Conservation (phyloP, 140 eudicot genomes). For the Stevia rebaudiana region DNA sequence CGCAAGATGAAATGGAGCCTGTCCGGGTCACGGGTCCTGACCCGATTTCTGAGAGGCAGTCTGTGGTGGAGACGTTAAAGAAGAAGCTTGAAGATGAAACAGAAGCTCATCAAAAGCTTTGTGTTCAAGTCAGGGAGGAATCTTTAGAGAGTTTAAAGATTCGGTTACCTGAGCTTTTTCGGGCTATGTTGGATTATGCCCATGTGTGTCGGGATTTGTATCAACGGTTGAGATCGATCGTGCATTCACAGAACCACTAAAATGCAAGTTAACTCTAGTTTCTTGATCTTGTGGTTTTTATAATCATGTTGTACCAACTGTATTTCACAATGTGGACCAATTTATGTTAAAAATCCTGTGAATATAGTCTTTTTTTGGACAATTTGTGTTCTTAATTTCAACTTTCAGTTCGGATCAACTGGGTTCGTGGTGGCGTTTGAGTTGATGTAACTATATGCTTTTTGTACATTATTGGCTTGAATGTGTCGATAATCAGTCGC, state of each 20-base stretch:
- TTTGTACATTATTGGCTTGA: background rate
- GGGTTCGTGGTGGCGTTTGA: background rate
- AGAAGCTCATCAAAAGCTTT: conserved; percentile 74
- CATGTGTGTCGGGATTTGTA: conserved; percentile 60
- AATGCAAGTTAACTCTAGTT: conserved; percentile 31
- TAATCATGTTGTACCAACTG: conserved; percentile 20
- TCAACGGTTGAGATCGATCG: conserved; percentile 49
- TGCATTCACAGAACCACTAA: conserved; percentile 37
- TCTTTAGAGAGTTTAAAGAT: conserved; percentile 71
- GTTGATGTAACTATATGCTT: background rate
- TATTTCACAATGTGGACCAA: conserved; percentile 15
- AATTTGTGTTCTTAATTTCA: background rate
- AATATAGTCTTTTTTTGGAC: background rate
- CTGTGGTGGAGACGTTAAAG: conserved; percentile 63
- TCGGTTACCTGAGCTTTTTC: conserved; percentile 85
- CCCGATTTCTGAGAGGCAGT: conserved; percentile 60
- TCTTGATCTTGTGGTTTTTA: conserved; percentile 8
- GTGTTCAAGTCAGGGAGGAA: conserved; percentile 87
- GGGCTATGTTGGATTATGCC: conserved; percentile 75
- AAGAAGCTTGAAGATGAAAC: conserved; percentile 75
- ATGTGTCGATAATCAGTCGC: conserved; percentile 1
- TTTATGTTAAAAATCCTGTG: conserved; percentile 2
- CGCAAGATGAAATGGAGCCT: conserved; percentile 51
- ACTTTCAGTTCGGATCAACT: background rate
- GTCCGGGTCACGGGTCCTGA: conserved; percentile 44